phyloP scores from a whole-genome alignment of 208 protist species.

The Acanthamoeba lenticulata region DNA sequence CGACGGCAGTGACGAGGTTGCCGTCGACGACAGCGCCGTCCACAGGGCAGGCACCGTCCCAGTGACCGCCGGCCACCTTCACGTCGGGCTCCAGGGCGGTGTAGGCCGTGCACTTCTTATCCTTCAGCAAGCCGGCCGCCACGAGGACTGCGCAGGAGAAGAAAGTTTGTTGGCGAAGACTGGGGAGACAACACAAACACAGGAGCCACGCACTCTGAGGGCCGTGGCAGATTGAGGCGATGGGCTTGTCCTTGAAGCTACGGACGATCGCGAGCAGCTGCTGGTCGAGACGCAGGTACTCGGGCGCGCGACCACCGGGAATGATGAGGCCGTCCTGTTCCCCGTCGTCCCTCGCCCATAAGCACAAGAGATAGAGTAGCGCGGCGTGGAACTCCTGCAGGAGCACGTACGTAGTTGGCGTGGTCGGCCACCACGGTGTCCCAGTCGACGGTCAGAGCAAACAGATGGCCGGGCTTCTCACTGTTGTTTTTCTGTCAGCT shows the following conservation, averaged over 20 bases:
- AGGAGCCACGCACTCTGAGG: too few species aligned
- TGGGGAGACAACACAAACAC: background rate
- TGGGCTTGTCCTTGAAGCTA: slow-evolving; percentile 78
- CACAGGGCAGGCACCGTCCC: slow-evolving; percentile 32
- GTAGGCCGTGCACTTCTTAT: slow-evolving; percentile 72
- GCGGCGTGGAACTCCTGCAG: background rate
- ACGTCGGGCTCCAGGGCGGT: slow-evolving; percentile 75
- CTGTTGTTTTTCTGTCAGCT: background rate
- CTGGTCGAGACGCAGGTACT: slow-evolving; percentile 75
- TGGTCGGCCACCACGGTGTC: slow-evolving; percentile 6
- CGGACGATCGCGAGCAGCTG: slow-evolving; percentile 73
- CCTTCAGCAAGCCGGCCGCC: slow-evolving; percentile 76
- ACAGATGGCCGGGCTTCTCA: slow-evolving; percentile 73
- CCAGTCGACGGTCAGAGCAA: slow-evolving; percentile 74
- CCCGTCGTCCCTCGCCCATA: background rate
- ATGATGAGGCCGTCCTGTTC: slow-evolving; percentile 76
- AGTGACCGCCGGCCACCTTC: slow-evolving; percentile 52
- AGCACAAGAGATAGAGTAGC: background rate
- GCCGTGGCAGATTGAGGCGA: slow-evolving; percentile 81
- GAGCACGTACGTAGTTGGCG: slow-evolving; percentile 9
- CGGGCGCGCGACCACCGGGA: slow-evolving; percentile 75
- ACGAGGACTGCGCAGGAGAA: slow-evolving; percentile 34
- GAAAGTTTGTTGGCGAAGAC: background rate
- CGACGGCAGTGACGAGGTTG: slow-evolving; percentile 76
- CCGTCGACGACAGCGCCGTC: slow-evolving; percentile 72